phyloP scores from a whole-genome alignment of 2,329 filamentous ascomycete genomes.

The Phyllosticta paracitricarpa region DNA sequence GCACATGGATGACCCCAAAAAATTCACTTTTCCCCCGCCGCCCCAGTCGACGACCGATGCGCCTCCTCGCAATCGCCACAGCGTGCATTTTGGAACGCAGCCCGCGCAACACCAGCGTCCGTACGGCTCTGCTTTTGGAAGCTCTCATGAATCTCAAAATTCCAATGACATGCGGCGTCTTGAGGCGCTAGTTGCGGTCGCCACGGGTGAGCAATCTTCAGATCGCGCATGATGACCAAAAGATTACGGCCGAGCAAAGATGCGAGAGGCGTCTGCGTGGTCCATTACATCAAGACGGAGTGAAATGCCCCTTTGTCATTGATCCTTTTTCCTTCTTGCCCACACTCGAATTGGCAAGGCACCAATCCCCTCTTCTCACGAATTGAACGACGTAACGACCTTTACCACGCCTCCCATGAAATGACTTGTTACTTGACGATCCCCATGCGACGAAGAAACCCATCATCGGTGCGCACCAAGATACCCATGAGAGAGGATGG shows the following conservation, averaged over 20 bases:
- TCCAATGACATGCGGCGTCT: conserved; percentile 45
- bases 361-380: conserved; percentile 4
- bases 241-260: neutral
- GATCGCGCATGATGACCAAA: neutral
- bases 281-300: conserved; percentile 9
- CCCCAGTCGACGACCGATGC: conserved; percentile 25
- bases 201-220: conserved; percentile 43
- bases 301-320: neutral
- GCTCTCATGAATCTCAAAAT: conserved; percentile 1
- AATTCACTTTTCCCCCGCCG: conserved; percentile 20
- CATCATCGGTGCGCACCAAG: conserved; percentile 19
- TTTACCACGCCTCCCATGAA: conserved; percentile 5
- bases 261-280: conserved; percentile 14
- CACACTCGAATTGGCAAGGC: neutral
- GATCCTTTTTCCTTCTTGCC: neutral
- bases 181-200: conserved; percentile 55
- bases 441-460: conserved; percentile 16
- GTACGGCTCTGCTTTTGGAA: conserved; percentile 17
- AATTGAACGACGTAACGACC: conserved; percentile 12
- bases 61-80: conserved; percentile 13
- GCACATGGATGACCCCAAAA: conserved; percentile 31
- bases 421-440: conserved; percentile 12
- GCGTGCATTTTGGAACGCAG: conserved; percentile 18
- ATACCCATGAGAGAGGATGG: conserved; percentile 20
- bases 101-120: conserved; percentile 17